Conservation (phyloP, 805 yeast species). For the Candida ascalaphidarum region DNA sequence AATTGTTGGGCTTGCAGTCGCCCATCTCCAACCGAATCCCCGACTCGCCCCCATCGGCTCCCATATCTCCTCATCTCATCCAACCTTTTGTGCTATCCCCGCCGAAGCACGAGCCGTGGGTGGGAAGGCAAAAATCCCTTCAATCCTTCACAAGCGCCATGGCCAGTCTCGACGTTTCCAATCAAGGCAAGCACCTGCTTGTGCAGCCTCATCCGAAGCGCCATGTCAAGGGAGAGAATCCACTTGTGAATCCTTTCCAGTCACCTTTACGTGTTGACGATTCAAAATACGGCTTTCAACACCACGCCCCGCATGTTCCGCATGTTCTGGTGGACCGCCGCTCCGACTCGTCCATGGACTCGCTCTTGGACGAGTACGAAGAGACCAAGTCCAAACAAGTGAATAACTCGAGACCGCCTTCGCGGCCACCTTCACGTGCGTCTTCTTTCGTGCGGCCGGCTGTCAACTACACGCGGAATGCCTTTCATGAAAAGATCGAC, state of each 20-base stretch:
- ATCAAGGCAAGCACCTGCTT: neutral
- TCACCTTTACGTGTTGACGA: no score
- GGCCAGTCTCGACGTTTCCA: constrained; percentile 18
- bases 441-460: no score
- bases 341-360: constrained; percentile 22
- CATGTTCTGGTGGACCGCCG: no score
- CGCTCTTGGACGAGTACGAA: constrained; percentile 35
- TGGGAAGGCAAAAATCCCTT: constrained; percentile 9
- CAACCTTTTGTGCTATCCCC: constrained; percentile 1
- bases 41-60: constrained; percentile 37
- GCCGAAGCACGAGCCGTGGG: no score
- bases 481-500: constrained; percentile 1
- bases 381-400: constrained; percentile 22
- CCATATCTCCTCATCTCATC: constrained; percentile 24
- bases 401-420: constrained; percentile 16
- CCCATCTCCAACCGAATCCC: constrained; percentile 23
- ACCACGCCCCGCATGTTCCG: neutral
- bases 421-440: constrained; percentile 16
- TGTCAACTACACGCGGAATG: constrained; percentile 4
- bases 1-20: no score
- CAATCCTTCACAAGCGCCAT: constrained; percentile 19
- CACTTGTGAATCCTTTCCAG: neutral
- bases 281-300: no score
- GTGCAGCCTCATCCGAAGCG: neutral
- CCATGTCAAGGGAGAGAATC: constrained; percentile 1